These are phyloP conservation scores for Daucus carota DNA, from an alignment of 129 eudicot species.

Conservation along the genomic window DNA sequence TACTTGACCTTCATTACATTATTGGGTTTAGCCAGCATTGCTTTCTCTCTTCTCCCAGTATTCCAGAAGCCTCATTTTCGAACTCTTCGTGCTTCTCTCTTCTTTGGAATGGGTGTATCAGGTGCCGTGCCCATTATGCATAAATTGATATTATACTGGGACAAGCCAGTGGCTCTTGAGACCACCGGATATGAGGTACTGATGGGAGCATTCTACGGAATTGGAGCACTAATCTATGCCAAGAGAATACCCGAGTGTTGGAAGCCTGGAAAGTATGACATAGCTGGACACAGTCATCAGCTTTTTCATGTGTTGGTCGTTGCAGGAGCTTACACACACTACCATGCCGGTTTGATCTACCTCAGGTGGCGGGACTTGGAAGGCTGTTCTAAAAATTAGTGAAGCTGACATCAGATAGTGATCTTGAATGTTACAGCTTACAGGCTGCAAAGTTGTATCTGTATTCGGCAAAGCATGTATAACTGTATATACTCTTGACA, in stretches of 20 bases:
- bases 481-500: background rate
- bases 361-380: slow-evolving; percentile 85
- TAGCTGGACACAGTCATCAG: slow-evolving; percentile 92
- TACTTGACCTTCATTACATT: slow-evolving; percentile 78
- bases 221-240: slow-evolving; percentile 84
- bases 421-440: background rate
- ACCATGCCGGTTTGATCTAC: slow-evolving; percentile 72
- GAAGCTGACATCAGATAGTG: background rate
- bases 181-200: slow-evolving; percentile 80
- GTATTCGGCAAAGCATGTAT: background rate
- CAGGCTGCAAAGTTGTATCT: background rate
- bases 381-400: slow-evolving; percentile 41
- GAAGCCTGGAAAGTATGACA: slow-evolving; percentile 95
- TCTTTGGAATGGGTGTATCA: slow-evolving; percentile 82
- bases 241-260: slow-evolving; percentile 82
- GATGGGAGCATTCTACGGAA: slow-evolving; percentile 76
- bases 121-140: slow-evolving; percentile 83
- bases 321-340: slow-evolving; percentile 97
- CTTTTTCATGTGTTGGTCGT: slow-evolving; percentile 90
- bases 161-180: slow-evolving; percentile 73
- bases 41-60: slow-evolving; percentile 70
- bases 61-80: slow-evolving; percentile 81
- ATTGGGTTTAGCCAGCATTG: slow-evolving; percentile 55
- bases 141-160: slow-evolving; percentile 68
- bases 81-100: slow-evolving; percentile 53